These are phyloP conservation scores for Gymnopus androsaceus DNA, from an alignment of 1,284 basidiomycete species.

Conservation along the genomic window DNA sequence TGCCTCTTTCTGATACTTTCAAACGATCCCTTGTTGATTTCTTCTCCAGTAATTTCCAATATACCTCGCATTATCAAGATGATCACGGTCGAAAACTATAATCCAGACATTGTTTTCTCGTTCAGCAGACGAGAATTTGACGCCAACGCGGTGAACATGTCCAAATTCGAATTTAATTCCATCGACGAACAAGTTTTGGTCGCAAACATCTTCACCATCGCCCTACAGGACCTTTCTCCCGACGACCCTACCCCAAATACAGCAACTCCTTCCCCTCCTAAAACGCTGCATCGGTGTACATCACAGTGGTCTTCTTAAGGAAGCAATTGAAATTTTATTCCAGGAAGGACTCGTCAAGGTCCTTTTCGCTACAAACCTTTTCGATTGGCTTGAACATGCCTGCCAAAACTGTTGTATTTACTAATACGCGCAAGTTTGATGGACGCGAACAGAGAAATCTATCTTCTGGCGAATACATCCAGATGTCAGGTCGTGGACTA, in stretches of 20 bases:
- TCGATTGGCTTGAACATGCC: conserved; percentile 99
- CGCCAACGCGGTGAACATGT: conserved; percentile 86
- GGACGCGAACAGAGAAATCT: conserved; percentile 93
- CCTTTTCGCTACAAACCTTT: conserved; percentile 98
- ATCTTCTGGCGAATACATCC: conserved; percentile 91
- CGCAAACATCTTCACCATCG: conserved; percentile 90
- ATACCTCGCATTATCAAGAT: conserved; percentile 98
- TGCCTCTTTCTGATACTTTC: conserved; percentile 17
- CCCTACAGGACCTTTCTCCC: conserved; percentile 85
- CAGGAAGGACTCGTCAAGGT: conserved; percentile 99
- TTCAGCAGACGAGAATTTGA: conserved; percentile 99
- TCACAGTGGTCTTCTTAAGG: conserved; percentile 97
- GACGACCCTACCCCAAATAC: conserved; percentile 96
- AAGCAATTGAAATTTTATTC: conserved; percentile 99
- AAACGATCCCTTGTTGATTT: conserved; percentile 12
- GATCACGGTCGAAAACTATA: conserved; percentile 98
- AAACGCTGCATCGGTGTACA: conserved; percentile 98
- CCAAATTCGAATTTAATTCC: conserved; percentile 95
- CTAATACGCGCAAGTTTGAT: conserved; percentile 93
- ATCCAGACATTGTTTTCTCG: conserved; percentile 98
- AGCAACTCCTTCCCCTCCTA: conserved; percentile 90
- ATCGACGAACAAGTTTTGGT: conserved; percentile 92
- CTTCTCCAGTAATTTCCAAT: conserved; percentile 74
- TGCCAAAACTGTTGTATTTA: conserved; percentile 98
- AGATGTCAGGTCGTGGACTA: conserved; percentile 98